These are phyloP conservation scores for Talaromyces proteolyticus DNA, from an alignment of 495 filamentous ascomycete species.

Conservation along the genomic window DNA sequence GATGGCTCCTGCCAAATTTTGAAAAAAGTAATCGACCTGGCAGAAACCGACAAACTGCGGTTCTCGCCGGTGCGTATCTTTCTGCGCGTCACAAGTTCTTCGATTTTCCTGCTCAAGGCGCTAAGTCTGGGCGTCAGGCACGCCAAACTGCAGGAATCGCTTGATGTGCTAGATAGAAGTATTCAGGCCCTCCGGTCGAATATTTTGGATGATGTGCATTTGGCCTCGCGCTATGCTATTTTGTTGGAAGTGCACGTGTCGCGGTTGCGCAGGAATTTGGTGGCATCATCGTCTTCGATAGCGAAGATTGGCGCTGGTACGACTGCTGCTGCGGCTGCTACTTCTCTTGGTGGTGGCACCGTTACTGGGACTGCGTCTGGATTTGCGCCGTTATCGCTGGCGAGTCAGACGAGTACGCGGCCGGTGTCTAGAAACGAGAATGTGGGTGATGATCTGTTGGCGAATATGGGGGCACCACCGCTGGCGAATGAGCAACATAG, in stretches of 20 bases:
- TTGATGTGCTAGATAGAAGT: constrained; percentile 41
- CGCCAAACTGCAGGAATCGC: constrained; percentile 39
- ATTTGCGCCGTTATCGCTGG: neutral
- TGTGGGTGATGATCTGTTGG: neutral
- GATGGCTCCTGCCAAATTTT: constrained; percentile 48
- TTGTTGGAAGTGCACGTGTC: constrained; percentile 45
- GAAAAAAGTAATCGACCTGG: constrained; percentile 37
- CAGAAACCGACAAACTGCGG: constrained; percentile 32
- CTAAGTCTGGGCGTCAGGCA: constrained; percentile 44
- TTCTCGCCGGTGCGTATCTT: constrained; percentile 49
- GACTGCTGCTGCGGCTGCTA: neutral
- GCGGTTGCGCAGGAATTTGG: constrained; percentile 33
- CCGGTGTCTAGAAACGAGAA: constrained; percentile 1
- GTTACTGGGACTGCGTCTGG: neutral
- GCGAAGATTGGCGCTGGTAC: neutral
- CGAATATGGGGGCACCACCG: neutral
- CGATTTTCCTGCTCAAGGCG: constrained; percentile 49
- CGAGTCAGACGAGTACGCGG: constrained; percentile 1
- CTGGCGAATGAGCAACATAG: neutral
- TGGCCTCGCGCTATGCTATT: constrained; percentile 45
- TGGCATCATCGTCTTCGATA: constrained; percentile 21
- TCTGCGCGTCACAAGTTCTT: constrained; percentile 44
- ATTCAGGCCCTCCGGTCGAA: constrained; percentile 43
- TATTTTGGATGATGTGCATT: constrained; percentile 46
- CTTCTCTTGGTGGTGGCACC: neutral